Conservation (phyloP, 2,329 filamentous ascomycete genomes). For the Xylariales sp. region DNA sequence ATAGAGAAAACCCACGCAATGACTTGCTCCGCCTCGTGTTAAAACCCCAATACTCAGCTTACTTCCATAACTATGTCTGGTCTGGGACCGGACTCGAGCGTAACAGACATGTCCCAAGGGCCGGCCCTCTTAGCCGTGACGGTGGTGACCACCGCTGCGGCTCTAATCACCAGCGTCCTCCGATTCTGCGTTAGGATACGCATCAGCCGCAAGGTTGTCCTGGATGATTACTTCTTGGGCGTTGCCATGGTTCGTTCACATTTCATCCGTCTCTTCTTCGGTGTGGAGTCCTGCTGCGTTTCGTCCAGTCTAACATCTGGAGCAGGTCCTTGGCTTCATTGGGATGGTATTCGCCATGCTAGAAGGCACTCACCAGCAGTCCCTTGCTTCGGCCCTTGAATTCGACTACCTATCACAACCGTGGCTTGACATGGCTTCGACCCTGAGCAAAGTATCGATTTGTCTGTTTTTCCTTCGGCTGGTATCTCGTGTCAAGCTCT, state of each 20-base stretch:
- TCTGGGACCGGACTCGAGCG: constrained; percentile 14
- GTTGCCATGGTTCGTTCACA: constrained; percentile 24
- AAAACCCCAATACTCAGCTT: no score
- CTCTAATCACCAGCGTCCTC: constrained; percentile 27
- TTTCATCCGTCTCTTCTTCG: background rate
- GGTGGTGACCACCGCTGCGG: constrained; percentile 14
- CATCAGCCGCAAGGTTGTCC: constrained; percentile 19
- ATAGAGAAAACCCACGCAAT: no score
- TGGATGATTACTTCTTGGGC: constrained; percentile 29
- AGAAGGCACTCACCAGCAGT: constrained; percentile 21
- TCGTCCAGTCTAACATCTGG: background rate
- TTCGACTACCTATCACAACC: constrained; percentile 30
- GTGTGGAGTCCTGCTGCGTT: background rate
- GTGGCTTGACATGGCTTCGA: constrained; percentile 29
- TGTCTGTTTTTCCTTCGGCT: constrained; percentile 29
- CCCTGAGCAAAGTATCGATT: constrained; percentile 31
- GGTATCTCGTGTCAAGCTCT: constrained; percentile 20
- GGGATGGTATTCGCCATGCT: constrained; percentile 29
- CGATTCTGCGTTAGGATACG: constrained; percentile 24
- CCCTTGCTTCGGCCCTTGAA: constrained; percentile 21
- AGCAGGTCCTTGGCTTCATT: constrained; percentile 27
- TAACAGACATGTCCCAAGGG: constrained; percentile 22
- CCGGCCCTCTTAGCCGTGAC: constrained; percentile 27
- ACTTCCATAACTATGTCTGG: constrained; percentile 10
- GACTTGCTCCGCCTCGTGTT: no score